Evolutionary conservation across 1,284 basidiomycete species (phyloP), one percentile per base, ranked within the genome.

Genomic region (Ceratobasidium sp.): DNA sequence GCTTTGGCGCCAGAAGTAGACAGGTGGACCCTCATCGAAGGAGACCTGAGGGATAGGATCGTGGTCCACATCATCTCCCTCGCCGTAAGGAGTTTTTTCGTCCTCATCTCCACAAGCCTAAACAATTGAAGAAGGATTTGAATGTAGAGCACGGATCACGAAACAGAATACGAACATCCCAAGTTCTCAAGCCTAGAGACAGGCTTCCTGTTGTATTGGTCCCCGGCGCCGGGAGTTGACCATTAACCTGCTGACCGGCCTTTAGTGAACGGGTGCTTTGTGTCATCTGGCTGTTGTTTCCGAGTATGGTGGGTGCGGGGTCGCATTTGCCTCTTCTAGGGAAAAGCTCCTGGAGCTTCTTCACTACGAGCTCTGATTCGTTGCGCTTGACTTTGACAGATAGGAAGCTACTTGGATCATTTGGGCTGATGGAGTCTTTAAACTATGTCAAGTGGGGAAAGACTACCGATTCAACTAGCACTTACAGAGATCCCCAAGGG

Each of bases 1-100:
- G 23, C 38, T 70, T n/a, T 70, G 38, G 15, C 68, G 50, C 68
- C 68, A 70, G 54, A 70, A 70, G 28, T 57, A 70, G 6, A 46
- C 68, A 10, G 52, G 68, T 44, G 38, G 20, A 6, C 17, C 2
- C 15, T 57, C n/a, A 33, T 70, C 68, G 12, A 70, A 57, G 50
- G 12, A n/a, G n/a, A 70, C 68, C 23, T 57, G 54, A 3, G 68
- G 68, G 20, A 70, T 59, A 2, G 10, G 28, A 3, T 17, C 23
- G 33, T 70, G 68, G 1, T 33, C 28, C 1, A 70, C 46, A 38
- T 70, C 68, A 38, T 70, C 68, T 20, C 68, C 68, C 1, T 38
- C 38, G 13, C 68, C 66, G 38, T 28, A 28, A 5, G 28, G 59
- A 3, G 59, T 54, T 5, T 38, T 5, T 15, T 17, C 28, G 46